Conservation (phyloP, 2,329 filamentous ascomycete genomes). For the Aspergillus sp. region DNA sequence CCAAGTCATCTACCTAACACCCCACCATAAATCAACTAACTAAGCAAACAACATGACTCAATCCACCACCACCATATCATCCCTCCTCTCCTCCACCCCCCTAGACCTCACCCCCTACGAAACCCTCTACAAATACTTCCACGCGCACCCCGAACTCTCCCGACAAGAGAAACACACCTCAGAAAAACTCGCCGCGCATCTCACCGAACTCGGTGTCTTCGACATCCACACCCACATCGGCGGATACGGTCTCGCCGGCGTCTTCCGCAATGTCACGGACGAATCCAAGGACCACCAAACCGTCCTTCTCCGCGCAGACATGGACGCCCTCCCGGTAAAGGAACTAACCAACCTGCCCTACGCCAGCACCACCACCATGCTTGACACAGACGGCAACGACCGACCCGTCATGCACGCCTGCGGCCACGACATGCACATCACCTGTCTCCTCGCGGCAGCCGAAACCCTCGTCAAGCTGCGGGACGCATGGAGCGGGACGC, state of each 20-base stretch:
- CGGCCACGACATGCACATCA: constrained; percentile 63
- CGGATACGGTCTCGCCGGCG: constrained; percentile 47
- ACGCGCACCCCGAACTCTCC: constrained; percentile 61
- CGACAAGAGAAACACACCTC: constrained; percentile 58
- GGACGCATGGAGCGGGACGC: constrained; percentile 61
- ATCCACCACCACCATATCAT: no score
- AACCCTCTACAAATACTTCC: constrained; percentile 60
- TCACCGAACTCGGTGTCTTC: constrained; percentile 36
- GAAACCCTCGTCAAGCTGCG: constrained; percentile 50
- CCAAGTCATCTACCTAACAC: no score
- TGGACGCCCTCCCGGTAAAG: constrained; percentile 53
- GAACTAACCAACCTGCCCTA: constrained; percentile 53
- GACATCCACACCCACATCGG: constrained; percentile 50
- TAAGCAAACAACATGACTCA: no score
- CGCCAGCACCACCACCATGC: constrained; percentile 48
- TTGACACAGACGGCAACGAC: constrained; percentile 51
- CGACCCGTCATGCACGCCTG: constrained; percentile 64
- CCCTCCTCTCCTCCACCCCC: constrained; percentile 18
- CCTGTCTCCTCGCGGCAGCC: constrained; percentile 56
- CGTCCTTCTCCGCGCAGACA: constrained; percentile 52
- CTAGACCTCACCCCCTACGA: constrained; percentile 51
- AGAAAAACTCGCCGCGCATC: constrained; percentile 46
- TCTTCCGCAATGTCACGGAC: constrained; percentile 43
- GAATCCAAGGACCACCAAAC: constrained; percentile 25
- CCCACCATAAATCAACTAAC: no score